Conservation (phyloP, 257 asterid species). For the Nicotiana otophora region DNA sequence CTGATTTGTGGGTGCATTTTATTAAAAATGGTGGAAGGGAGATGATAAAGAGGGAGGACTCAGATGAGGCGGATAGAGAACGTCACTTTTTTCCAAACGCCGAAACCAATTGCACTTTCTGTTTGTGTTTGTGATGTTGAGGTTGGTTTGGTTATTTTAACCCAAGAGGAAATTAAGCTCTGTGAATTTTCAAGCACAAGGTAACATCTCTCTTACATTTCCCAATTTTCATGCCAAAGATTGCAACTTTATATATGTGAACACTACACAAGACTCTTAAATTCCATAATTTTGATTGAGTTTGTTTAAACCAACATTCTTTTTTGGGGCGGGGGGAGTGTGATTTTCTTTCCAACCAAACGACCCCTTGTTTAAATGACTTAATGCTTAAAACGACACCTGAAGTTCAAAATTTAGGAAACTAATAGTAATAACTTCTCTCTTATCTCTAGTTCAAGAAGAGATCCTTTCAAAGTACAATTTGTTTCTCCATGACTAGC, state of each 20-base stretch:
- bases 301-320: no score
- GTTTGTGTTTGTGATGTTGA: slow-evolving; percentile 96
- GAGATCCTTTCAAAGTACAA: not conserved
- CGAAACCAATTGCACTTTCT: slow-evolving; percentile 78
- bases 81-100: slow-evolving; percentile 87
- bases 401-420: no score
- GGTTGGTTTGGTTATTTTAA: slow-evolving; percentile 69
- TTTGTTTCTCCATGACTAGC: not conserved
- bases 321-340: no score
- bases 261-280: no score
- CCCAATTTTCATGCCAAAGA: not conserved
- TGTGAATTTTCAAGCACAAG: slow-evolving; percentile 74
- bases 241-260: not conserved
- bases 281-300: no score
- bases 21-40: not conserved
- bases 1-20: no score
- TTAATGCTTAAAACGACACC: not conserved
- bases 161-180: slow-evolving; percentile 62
- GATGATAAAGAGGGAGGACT: slow-evolving; percentile 89
- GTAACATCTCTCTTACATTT: slow-evolving; percentile 21
- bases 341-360: not conserved
- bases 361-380: not conserved
- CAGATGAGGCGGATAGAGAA: slow-evolving; percentile 92
- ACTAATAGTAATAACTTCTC: not conserved
- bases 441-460: not conserved